Conservation (phyloP, 2,329 filamentous ascomycete genomes). For the Hypoxylon sp. region DNA sequence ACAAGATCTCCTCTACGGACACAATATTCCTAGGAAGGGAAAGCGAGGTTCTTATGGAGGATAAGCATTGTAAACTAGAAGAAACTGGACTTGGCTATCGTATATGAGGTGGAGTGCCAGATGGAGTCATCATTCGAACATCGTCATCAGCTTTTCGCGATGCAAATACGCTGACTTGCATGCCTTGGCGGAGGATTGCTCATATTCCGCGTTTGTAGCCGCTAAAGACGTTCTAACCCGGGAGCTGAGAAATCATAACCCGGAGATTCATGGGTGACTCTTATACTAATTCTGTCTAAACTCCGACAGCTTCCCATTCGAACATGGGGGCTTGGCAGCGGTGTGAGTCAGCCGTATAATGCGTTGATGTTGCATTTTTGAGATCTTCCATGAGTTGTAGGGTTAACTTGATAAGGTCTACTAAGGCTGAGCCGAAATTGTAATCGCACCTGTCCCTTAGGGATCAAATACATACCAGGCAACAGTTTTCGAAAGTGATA, state of each 20-base stretch:
- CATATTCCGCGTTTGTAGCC: not conserved
- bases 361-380: conserved; percentile 4
- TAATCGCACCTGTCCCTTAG: not conserved
- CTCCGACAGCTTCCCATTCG: too few relatives aligned
- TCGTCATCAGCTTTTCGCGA: conserved; percentile 1
- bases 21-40: not conserved
- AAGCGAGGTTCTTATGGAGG: not conserved
- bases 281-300: not conserved
- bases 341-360: conserved; percentile 5
- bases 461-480: conserved; percentile 1
- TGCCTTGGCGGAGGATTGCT: conserved; percentile 11
- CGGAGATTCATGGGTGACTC: not conserved
- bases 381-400: not conserved
- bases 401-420: conserved; percentile 4
- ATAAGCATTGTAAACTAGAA: not conserved
- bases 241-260: too few relatives aligned
- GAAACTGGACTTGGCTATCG: not conserved
- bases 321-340: not conserved
- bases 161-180: conserved; percentile 6
- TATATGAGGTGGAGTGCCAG: not conserved
- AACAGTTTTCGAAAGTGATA: not conserved
- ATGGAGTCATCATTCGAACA: not conserved
- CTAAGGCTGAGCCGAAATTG: conserved; percentile 21
- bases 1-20: too few relatives aligned
- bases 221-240: too few relatives aligned